These are phyloP conservation scores for Aspergillus ibericus DNA, from an alignment of 2,329 filamentous ascomycete genomes.

Conservation along the genomic window DNA sequence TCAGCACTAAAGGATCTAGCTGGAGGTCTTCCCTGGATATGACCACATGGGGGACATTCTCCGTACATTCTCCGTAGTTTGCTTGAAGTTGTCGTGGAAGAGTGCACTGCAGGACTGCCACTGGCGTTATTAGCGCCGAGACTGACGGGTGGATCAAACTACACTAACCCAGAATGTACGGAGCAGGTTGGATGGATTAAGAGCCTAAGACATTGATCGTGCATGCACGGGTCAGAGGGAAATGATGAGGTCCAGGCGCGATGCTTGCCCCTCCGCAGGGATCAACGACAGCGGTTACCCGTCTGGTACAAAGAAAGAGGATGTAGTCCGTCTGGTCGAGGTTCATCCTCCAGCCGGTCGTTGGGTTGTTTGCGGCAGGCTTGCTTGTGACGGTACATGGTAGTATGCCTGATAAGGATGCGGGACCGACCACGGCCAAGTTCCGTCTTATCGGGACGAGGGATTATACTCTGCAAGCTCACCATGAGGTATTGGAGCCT, in stretches of 20 bases:
- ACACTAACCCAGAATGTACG: not conserved
- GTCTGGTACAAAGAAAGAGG: not conserved
- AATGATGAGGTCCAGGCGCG: conserved; percentile 11
- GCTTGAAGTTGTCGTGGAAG: not conserved
- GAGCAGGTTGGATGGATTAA: not conserved
- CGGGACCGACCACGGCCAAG: not conserved
- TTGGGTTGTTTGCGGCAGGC: not conserved
- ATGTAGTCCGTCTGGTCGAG: conserved; percentile 1
- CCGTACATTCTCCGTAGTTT: not conserved
- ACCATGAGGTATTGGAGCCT: not conserved
- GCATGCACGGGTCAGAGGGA: not conserved
- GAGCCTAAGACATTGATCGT: not conserved
- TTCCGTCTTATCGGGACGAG: not conserved
- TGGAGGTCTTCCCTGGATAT: not conserved
- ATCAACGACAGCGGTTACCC: conserved; percentile 9
- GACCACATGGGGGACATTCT: not conserved
- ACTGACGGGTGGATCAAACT: conserved; percentile 17
- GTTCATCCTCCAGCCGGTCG: not conserved
- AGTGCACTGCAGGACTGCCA: not conserved
- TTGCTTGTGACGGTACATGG: not conserved
- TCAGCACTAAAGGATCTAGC: not conserved
- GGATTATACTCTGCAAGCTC: no score
- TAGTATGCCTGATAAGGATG: not conserved
- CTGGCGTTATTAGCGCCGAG: conserved; percentile 16
- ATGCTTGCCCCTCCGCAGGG: conserved; percentile 3